Base-by-base conservation (phyloP, 2,329 filamentous ascomycete species). In the Nigrospora oryzae region DNA sequence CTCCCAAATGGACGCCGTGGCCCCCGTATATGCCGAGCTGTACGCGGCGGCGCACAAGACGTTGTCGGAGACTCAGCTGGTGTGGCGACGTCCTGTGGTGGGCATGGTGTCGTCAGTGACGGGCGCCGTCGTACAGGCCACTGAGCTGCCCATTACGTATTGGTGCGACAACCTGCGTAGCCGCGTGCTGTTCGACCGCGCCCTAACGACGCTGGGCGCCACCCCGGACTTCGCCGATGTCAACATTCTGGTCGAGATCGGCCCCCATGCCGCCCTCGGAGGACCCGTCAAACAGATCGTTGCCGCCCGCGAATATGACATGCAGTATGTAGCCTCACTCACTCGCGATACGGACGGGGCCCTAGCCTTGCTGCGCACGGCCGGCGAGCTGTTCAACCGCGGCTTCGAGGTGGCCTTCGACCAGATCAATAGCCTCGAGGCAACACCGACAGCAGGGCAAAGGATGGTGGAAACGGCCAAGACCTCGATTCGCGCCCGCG, bases 1-100 rank as follows among this genome's bases (percentile, higher is more conserved):
- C 1, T 70, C 67, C 13, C 68, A 64, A 1, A 63, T 58, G 11
- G 66, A 63, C 0, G 68, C 72, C 31, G 64, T 65, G 1, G 73
- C 73, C 49, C 58, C 54, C 5, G 38, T 38, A 4, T 45, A 45
- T 14, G 51, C 53, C 5, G 15, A 28, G 7, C 37, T 45, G 4
- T 36, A 34, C 30, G 19, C 8, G 10, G 17, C n/a, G 5, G 43
- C 43, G 11, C 31, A 16, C 31, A 10, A 10, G 11, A n/a, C 7
- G 11, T 19, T 45, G 3, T 19, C 7, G 5, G 43, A 36, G 2
- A 12, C 32, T 3, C 3, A 40, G 12, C 11, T 30, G 2, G 4
- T 2, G 2, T 40, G 36, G 37, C 16, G 45, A 10, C 41, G 44
- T 4, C 41, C 46, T 2, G 23, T 37, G 11, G 34, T 34, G 11